Evolutionary conservation across 805 yeast genomes (phyloP), one percentile per base, ranked within the genome.

Genomic region (Lachancea kluyveri): DNA sequence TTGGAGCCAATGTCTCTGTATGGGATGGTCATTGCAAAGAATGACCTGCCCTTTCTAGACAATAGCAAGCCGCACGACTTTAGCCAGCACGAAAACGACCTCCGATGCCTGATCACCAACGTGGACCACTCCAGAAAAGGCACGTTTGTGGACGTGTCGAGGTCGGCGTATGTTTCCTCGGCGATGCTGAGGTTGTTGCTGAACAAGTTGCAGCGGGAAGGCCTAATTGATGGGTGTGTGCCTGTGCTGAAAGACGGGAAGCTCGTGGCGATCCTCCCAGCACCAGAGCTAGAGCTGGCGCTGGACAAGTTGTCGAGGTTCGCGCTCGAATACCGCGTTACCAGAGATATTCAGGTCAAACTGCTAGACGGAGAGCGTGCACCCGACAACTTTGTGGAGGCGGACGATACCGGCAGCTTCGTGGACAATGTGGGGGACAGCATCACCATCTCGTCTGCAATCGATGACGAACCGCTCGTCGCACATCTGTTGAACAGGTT

Each of bases 41-140:
- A 70, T 43, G 67, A 70, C 35, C 72, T 67, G 40, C 80, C 80
- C 7, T 74, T 70, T 40, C 56, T 74, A 58, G 66, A 72, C 11
- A 67, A 64, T 35, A 52, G 59, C n/a, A 43, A 45, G 12, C 47
- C 55, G 3, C 61, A 59, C 9, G 58, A 57, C 8, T 62, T 63
- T 33, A 20, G 37, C 9, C 30, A 31, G n/a, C 49, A 52, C 20
- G 40, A 48, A 12, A 50, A 69, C 0, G 63, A 55, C 34, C 57
- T 70, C 26, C 59, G 61, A 3, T 72, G 68, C 17, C 47, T 71
- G 4, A 57, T 70, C 8, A 48, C 54, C 1, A 36, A 28, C 20
- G 30, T 36, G 10, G 20, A 36, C 12, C 12, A 34, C 31, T 30
- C 25, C n/a, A 27, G 33, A 24, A 25, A 49, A 21, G 37, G 40